Evolutionary conservation across 805 yeast genomes (phyloP).

Genomic region (Maudiozyma turicensis): DNA sequence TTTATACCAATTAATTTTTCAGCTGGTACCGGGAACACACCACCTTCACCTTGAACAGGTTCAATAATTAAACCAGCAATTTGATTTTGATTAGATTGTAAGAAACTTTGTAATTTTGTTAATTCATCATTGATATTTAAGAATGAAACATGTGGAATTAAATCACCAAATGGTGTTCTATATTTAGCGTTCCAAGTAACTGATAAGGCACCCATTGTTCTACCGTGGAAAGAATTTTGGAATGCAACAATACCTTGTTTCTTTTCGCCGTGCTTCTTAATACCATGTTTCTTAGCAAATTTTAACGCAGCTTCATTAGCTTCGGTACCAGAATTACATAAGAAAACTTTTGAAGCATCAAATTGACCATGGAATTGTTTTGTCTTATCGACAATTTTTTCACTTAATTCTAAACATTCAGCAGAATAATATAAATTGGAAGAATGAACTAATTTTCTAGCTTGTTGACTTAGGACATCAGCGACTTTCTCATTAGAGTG

Average conservation of each 20-base stretch:
- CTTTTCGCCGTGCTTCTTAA: constrained; percentile 33
- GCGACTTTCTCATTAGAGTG: constrained; percentile 73
- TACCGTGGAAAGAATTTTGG: constrained; percentile 85
- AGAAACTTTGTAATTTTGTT: constrained; percentile 15
- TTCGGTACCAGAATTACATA: constrained; percentile 68
- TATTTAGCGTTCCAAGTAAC: constrained; percentile 91
- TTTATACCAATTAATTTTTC: constrained; percentile 62
- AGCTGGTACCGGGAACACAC: constrained; percentile 57
- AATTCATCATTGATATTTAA: constrained; percentile 30
- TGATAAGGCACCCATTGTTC: constrained; percentile 86
- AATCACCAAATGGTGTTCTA: constrained; percentile 82
- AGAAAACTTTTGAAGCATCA: constrained; percentile 63
- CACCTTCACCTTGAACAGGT: constrained; percentile 98
- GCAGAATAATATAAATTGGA: constrained; percentile 80
- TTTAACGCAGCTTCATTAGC: constrained; percentile 75
- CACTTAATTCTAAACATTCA: constrained; percentile 73
- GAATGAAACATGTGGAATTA: constrained; percentile 74
- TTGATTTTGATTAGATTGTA: constrained; percentile 31
- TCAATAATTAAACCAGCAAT: constrained; percentile 85
- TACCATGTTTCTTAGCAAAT: constrained; percentile 76
- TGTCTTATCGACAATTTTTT: constrained; percentile 61
- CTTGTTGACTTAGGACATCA: constrained; percentile 62
- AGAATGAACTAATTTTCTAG: constrained; percentile 63
- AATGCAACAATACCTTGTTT: constrained; percentile 82
- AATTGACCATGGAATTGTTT: constrained; percentile 67